Evolutionary conservation across 1,284 basidiomycete genomes (phyloP), one percentile per base, ranked within the genome.

Genomic region (Trichosporon sp.): DNA sequence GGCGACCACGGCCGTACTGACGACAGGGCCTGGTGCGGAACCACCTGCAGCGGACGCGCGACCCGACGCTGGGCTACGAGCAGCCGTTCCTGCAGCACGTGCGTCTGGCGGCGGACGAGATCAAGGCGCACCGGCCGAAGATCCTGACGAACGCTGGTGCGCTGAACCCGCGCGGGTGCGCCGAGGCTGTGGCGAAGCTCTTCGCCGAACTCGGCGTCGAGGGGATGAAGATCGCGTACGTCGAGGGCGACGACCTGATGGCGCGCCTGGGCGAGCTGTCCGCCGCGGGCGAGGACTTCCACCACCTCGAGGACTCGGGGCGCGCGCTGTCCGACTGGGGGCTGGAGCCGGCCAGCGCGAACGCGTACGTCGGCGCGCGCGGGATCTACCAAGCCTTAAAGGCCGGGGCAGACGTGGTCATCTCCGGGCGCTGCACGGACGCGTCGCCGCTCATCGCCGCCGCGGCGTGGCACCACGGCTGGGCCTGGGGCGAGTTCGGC

Each of bases 361-460:
- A 72, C 32, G 71, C 71, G 3, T 72, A 72, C 34, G 69, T 72
- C 58, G 71, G 71, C 32, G 71, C 67, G n/a, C 56, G 67, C 3
- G 71, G 71, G 0, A 65, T 72, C 1, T 42, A 34, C 23, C 65
- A 64, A 4, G 71, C 71, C 0, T 69, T 72, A n/a, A 31, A 60
- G 15, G 69, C 67, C 8, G 77, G 77, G 21, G 75, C 76, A 2
- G 76, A 77, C 65, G 73, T 78, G 35, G 71, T 77, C 44, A 74
- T 78, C 11, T 74, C 73, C 2, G 76, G 76, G 0, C 67, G 76
- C 7, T 75, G 75, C 13, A 74, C 75, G 12, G 76, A 76, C 42
- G 75, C 75, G 1, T 73, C 72, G 13, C 72, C 73, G 2, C 72
- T 73, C 23, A 73, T 74, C 12, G 73, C 64, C 8, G 70, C 72